phyloP scores from a whole-genome alignment of 495 filamentous ascomycete genomes.

The Halenospora varia region DNA sequence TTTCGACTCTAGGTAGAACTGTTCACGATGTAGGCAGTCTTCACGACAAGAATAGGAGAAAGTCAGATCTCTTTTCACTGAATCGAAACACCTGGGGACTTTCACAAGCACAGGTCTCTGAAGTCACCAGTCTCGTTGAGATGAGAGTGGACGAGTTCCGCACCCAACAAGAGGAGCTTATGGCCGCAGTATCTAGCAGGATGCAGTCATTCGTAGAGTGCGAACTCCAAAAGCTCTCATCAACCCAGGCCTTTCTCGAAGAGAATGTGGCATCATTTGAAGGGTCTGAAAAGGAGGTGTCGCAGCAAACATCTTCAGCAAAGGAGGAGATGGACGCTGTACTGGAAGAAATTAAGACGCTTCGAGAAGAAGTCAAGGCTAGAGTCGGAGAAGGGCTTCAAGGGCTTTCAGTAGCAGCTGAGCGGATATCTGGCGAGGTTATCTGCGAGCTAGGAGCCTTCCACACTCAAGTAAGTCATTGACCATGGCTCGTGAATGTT shows the following conservation, averaged over 20 bases:
- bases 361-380: conserved; percentile 81
- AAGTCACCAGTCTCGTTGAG: conserved; percentile 74
- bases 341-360: conserved; percentile 83
- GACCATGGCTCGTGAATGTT: neutral
- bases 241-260: conserved; percentile 63
- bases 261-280: conserved; percentile 62
- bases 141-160: conserved; percentile 64
- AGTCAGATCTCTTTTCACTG: conserved; percentile 70
- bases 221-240: conserved; percentile 64
- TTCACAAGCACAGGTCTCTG: conserved; percentile 67
- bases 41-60: conserved; percentile 77
- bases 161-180: conserved; percentile 60
- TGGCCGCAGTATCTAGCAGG: conserved; percentile 60
- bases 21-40: conserved; percentile 76
- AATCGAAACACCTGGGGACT: conserved; percentile 77
- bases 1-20: conserved; percentile 69
- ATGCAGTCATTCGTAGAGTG: conserved; percentile 69
- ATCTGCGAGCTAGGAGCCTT: conserved; percentile 79
- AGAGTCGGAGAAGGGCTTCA: conserved; percentile 82
- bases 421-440: conserved; percentile 86
- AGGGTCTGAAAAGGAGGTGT: conserved; percentile 59
- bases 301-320: conserved; percentile 61
- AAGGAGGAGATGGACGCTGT: conserved; percentile 87
- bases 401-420: conserved; percentile 78
- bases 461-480: conserved; percentile 57